Conservation (phyloP, 305 asterid species). For the Withania somnifera region DNA sequence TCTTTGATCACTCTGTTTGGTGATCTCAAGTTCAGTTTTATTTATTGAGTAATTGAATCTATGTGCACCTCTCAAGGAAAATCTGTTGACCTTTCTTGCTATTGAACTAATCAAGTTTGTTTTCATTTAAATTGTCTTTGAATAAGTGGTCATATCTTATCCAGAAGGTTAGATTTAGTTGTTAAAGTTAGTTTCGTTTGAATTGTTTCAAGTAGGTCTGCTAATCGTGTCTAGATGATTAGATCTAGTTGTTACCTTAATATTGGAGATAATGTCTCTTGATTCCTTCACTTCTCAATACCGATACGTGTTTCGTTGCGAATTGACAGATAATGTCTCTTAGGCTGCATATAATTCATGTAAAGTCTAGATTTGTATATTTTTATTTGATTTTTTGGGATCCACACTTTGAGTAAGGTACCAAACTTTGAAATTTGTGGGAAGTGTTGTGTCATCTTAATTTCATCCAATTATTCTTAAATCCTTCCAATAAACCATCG, state of each 20-base stretch:
- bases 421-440: background rate
- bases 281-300: background rate
- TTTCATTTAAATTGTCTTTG: background rate
- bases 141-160: background rate
- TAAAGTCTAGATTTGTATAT: background rate
- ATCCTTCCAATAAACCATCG: background rate
- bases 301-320: background rate
- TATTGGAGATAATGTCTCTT: background rate
- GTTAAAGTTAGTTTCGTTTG: background rate
- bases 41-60: background rate
- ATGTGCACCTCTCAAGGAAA: background rate
- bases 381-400: background rate
- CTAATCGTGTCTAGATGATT: background rate
- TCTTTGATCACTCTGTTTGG: background rate
- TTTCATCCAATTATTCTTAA: background rate
- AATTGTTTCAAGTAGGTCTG: background rate
- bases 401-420: background rate
- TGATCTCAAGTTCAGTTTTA: background rate
- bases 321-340: background rate
- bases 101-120: background rate
- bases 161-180: background rate
- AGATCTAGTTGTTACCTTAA: background rate
- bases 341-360: background rate
- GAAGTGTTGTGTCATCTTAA: background rate
- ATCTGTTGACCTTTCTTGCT: background rate